These are phyloP conservation scores for Calonectria multiphialidica DNA, from an alignment of 2,329 filamentous ascomycete genomes.

Conservation along the genomic window DNA sequence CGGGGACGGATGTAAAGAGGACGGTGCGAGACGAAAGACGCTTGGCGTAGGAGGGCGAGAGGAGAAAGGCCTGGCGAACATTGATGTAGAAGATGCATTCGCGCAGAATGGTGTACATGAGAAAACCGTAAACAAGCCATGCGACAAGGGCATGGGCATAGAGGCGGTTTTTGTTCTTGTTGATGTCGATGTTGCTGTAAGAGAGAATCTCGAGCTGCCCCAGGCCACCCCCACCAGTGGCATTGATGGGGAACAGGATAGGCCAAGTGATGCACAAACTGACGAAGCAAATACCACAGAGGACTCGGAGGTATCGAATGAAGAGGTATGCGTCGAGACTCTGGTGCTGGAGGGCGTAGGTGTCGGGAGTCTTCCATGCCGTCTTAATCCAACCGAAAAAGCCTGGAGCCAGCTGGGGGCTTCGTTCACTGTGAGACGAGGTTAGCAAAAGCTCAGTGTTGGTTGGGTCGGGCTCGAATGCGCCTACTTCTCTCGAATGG, in stretches of 20 bases:
- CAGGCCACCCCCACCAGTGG: constrained; percentile 77
- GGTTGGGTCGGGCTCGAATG: neutral
- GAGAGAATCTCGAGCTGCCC: constrained; percentile 69
- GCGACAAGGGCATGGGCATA: constrained; percentile 87
- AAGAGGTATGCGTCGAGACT: constrained; percentile 92
- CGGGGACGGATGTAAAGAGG: constrained; percentile 89
- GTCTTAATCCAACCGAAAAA: constrained; percentile 72
- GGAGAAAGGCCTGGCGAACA: constrained; percentile 91
- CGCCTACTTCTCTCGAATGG: constrained; percentile 62
- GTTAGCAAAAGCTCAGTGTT: constrained; percentile 26
- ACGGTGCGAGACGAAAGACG: constrained; percentile 92
- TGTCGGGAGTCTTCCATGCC: constrained; percentile 76
- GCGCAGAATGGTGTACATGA: constrained; percentile 89
- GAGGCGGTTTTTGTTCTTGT: constrained; percentile 72
- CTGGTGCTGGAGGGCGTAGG: constrained; percentile 86
- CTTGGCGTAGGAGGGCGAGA: constrained; percentile 84
- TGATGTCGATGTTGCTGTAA: constrained; percentile 58
- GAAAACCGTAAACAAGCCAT: constrained; percentile 87
- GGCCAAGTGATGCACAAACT: constrained; percentile 89
- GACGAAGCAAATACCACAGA: constrained; percentile 82
- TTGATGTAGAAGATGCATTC: constrained; percentile 96
- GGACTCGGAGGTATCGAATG: constrained; percentile 84
- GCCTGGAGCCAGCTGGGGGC: constrained; percentile 66
- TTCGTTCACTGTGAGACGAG: constrained; percentile 60
- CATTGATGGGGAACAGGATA: constrained; percentile 85